Conservation (phyloP, 208 protist genomes). For the Leishmania guyanensis region DNA sequence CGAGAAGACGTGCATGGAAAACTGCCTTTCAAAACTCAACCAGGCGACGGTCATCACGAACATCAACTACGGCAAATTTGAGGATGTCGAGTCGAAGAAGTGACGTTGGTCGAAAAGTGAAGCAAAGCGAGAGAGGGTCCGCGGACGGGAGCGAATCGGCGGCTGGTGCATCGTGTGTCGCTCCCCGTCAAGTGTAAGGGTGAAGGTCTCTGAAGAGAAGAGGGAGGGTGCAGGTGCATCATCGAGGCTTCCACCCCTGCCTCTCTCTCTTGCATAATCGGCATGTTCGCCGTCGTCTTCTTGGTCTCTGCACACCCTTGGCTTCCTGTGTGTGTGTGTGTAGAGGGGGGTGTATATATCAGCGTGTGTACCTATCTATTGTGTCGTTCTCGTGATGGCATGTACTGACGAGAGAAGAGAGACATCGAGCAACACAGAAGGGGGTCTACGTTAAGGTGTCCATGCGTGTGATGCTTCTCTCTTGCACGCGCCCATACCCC, state of each 20-base stretch:
- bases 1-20: slow-evolving; percentile 86
- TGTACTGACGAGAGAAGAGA: not conserved
- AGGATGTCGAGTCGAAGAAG: slow-evolving; percentile 47
- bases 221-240: not conserved
- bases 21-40: slow-evolving; percentile 88
- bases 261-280: not conserved
- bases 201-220: not conserved
- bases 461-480: not conserved
- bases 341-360: too few species aligned
- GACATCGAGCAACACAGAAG: not conserved
- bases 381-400: not conserved
- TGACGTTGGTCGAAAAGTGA: not conserved
- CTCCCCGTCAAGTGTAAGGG: not conserved
- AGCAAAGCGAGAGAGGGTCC: not conserved
- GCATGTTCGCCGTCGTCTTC: not conserved
- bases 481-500: not conserved
- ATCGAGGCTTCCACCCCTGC: not conserved
- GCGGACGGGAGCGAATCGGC: not conserved
- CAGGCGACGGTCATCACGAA: slow-evolving; percentile 88
- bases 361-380: not conserved
- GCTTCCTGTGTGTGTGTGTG: not conserved
- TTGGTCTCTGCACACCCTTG: too few species aligned
- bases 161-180: not conserved
- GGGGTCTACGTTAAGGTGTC: not conserved
- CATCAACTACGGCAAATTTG: slow-evolving; percentile 83